A percentile compares a stretch with the other conserved stretches of the same genome.
phyloP scores from a whole-genome alignment of 192 early-diverging fungal species.

The Linnemannia schmuckeri region DNA sequence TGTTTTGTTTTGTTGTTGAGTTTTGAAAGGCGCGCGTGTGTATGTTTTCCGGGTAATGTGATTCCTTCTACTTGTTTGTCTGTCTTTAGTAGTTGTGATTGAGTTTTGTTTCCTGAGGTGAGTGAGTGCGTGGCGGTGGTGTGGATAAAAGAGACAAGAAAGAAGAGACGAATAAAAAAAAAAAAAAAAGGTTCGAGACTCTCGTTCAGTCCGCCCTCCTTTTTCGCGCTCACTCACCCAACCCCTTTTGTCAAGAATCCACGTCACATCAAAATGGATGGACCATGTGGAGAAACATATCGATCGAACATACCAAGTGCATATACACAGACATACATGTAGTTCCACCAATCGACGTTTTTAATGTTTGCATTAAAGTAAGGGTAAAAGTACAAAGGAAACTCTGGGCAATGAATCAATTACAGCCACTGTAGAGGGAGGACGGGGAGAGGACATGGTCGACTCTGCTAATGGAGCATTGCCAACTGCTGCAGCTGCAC shows the following conservation, averaged over 20 bases:
- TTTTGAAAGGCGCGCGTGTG: neutral
- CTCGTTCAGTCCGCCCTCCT: neutral
- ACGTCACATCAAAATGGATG: neutral
- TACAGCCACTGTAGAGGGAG: neutral
- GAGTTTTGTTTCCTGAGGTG: neutral
- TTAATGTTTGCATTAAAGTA: too few relatives aligned
- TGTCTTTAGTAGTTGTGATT: neutral
- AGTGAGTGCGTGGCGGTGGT: neutral
- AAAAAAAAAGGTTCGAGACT: neutral
- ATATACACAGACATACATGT: neutral
- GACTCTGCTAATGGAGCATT: neutral
- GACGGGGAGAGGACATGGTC: neutral
- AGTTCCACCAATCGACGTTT: neutral
- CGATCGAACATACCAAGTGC: too few relatives aligned
- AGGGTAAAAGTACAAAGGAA: neutral
- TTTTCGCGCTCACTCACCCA: neutral
- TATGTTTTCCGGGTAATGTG: neutral
- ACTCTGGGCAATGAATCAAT: neutral
- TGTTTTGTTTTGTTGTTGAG: neutral
- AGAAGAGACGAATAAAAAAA: neutral
- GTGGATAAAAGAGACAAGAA: neutral
- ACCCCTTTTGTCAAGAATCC: neutral
- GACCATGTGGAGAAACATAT: neutral
- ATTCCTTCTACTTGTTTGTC: neutral
- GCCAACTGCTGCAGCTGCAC: neutral